Evolutionary conservation across 2,329 filamentous ascomycete species (phyloP).

Genomic region (Penicillium sumatraense): DNA sequence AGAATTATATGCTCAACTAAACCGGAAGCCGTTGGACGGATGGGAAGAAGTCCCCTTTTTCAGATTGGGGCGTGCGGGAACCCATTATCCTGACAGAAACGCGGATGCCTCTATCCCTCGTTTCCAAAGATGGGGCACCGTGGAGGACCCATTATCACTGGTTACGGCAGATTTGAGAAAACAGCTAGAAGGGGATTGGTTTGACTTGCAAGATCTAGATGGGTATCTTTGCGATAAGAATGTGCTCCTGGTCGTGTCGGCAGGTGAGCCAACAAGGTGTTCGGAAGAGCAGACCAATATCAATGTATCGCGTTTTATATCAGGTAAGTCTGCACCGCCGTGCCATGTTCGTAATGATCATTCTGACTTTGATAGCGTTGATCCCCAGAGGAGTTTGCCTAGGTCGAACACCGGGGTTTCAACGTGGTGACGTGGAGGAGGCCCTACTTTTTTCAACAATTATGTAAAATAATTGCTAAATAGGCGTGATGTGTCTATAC

Average conservation of each 20-base stretch:
- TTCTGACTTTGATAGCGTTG: constrained; percentile 22
- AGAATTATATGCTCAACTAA: constrained; percentile 20
- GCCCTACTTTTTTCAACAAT: constrained; percentile 15
- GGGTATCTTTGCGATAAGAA: constrained; percentile 24
- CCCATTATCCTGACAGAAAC: constrained; percentile 22
- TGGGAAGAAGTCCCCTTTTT: constrained; percentile 32
- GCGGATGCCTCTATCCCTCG: constrained; percentile 4
- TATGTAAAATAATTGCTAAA: neutral
- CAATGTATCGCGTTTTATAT: neutral
- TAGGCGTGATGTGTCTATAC: neutral
- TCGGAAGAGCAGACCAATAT: neutral
- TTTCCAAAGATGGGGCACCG: constrained; percentile 13
- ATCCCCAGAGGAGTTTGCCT: constrained; percentile 25
- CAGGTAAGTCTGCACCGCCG: neutral
- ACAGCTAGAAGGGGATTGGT: constrained; percentile 30
- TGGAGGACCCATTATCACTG: constrained; percentile 18
- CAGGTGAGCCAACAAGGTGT: neutral
- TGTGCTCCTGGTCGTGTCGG: constrained; percentile 16
- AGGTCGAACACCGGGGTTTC: constrained; percentile 32
- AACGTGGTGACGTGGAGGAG: constrained; percentile 25
- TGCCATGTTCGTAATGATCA: neutral
- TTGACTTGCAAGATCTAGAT: constrained; percentile 29
- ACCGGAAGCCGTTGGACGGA: constrained; percentile 18
- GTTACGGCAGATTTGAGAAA: constrained; percentile 14
- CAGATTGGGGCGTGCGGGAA: constrained; percentile 28